Evolutionary conservation across 176 grass and related monocot genomes (phyloP).

Genomic region (Carex pumila): DNA sequence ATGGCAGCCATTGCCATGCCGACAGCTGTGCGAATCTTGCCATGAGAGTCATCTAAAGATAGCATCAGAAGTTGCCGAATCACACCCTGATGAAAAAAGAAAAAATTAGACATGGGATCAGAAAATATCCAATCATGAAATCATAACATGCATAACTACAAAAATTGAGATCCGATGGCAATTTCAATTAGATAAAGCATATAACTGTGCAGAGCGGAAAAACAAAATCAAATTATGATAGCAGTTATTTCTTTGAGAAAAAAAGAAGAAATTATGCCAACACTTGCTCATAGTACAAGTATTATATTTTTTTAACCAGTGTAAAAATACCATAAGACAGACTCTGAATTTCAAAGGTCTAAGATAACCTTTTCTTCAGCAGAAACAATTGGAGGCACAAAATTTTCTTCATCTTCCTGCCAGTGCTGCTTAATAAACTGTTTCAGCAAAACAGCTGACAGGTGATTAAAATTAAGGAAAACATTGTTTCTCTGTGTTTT

Average conservation of each 20-base stretch:
- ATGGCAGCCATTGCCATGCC: slow-evolving; percentile 88
- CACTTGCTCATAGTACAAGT: neutral
- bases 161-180: neutral
- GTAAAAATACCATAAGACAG: neutral
- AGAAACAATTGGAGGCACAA: slow-evolving; percentile 71
- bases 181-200: neutral
- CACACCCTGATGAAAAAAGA: slow-evolving; percentile 37
- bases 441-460: slow-evolving; percentile 90
- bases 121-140: neutral
- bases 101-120: neutral
- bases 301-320: neutral
- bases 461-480: slow-evolving; percentile 55
- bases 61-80: slow-evolving; percentile 77
- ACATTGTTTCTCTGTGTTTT: neutral
- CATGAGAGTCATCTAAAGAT: slow-evolving; percentile 69
- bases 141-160: neutral
- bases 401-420: slow-evolving; percentile 89
- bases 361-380: slow-evolving; percentile 64
- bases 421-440: slow-evolving; percentile 97
- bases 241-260: neutral
- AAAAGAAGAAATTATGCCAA: neutral
- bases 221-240: neutral
- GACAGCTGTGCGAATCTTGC: slow-evolving; percentile 87
- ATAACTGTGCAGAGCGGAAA: neutral
- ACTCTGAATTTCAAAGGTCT: neutral